A percentile compares a stretch with the other conserved stretches of the same genome.
phyloP scores from a whole-genome alignment of 2,329 filamentous ascomycete genomes.

The Paraphoma chrysanthemicola region DNA sequence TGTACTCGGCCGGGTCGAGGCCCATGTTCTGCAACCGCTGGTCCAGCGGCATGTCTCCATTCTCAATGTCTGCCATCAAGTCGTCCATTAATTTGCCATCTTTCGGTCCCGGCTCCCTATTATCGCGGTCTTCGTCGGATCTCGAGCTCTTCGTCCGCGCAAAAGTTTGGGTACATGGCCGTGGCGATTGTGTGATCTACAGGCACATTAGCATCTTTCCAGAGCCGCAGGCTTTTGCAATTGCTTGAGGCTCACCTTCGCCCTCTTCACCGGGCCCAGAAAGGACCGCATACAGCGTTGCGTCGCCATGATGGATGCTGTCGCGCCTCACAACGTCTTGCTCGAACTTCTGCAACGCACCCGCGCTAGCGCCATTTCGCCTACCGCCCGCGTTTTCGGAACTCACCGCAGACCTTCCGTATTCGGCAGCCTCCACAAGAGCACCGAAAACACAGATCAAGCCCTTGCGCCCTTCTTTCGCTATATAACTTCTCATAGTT shows the following conservation, averaged over 20 bases:
- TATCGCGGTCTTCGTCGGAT: constrained; percentile 23
- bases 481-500: background rate
- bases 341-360: constrained; percentile 27
- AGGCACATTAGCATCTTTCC: constrained; percentile 13
- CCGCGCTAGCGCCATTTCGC: constrained; percentile 17
- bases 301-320: constrained; percentile 50
- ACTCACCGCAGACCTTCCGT: constrained; percentile 30
- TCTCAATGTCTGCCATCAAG: constrained; percentile 28
- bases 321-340: constrained; percentile 13
- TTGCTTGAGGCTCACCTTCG: constrained; percentile 40
- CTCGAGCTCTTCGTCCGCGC: constrained; percentile 26
- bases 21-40: constrained; percentile 35
- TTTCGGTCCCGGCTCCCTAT: constrained; percentile 7
- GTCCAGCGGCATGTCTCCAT: constrained; percentile 31
- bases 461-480: background rate
- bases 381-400: constrained; percentile 28
- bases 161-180: constrained; percentile 32
- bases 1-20: constrained; percentile 37
- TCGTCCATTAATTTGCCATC: constrained; percentile 18
- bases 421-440: constrained; percentile 19
- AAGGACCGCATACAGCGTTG: constrained; percentile 54
- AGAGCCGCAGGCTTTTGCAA: background rate
- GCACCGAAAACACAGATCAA: constrained; percentile 3
- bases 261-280: constrained; percentile 51
- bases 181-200: constrained; percentile 35